phyloP scores from a whole-genome alignment of 495 filamentous ascomycete genomes.

The Lasiosphaeris hirsuta region DNA sequence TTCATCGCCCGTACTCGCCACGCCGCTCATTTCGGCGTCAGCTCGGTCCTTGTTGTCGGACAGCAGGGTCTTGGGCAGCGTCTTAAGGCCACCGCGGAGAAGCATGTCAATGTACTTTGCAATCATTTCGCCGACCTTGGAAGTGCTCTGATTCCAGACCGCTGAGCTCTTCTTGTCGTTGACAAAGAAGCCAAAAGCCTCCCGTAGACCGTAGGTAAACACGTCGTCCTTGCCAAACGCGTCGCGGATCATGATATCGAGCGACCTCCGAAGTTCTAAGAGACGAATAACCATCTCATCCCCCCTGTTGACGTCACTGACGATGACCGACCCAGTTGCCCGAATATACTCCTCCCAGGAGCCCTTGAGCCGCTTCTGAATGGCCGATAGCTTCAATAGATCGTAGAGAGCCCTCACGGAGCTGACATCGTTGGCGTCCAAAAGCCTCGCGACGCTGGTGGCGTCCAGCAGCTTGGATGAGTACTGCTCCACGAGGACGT shows the following conservation, averaged over 20 bases:
- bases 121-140: slow-evolving; percentile 97
- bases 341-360: slow-evolving; percentile 79
- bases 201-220: slow-evolving; percentile 71
- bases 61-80: slow-evolving; percentile 59
- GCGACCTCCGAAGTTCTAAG: slow-evolving; percentile 73
- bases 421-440: slow-evolving; percentile 60
- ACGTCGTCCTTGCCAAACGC: slow-evolving; percentile 72
- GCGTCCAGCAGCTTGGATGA: slow-evolving; percentile 58
- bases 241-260: slow-evolving; percentile 68
- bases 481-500: slow-evolving; percentile 59
- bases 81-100: slow-evolving; percentile 80
- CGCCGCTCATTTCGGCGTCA: slow-evolving; percentile 52
- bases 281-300: slow-evolving; percentile 85
- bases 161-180: slow-evolving; percentile 72
- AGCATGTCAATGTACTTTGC: slow-evolving; percentile 94
- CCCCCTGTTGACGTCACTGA: slow-evolving; percentile 72
- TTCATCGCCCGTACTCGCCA: slow-evolving; percentile 65
- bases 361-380: slow-evolving; percentile 60
- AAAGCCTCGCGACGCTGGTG: slow-evolving; percentile 61
- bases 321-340: slow-evolving; percentile 69
- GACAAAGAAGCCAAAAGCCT: slow-evolving; percentile 85
- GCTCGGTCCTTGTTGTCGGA: slow-evolving; percentile 49
- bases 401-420: slow-evolving; percentile 74
- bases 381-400: slow-evolving; percentile 62
- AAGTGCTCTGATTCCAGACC: slow-evolving; percentile 73